These are phyloP conservation scores for Tricholomella constricta DNA, from an alignment of 768 basidiomycete genomes.

Conservation along the genomic window DNA sequence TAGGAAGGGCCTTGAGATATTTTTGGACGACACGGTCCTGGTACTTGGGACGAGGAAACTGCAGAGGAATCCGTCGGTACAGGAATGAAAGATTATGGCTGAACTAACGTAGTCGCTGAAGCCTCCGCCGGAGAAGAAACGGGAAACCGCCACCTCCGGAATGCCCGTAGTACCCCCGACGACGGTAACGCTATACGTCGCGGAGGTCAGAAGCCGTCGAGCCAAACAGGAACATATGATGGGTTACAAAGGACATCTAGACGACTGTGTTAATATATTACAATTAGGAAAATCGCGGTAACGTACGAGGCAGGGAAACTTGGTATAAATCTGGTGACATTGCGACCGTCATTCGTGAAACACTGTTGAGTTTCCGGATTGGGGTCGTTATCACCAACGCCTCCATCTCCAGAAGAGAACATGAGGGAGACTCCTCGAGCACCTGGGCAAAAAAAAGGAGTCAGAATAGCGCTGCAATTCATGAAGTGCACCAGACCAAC, in stretches of 20 bases:
- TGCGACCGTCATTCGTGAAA: conserved; percentile 58
- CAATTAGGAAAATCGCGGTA: not conserved
- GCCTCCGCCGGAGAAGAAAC: conserved; percentile 68
- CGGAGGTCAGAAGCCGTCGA: not conserved
- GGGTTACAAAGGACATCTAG: conserved; percentile 52
- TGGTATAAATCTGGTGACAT: conserved; percentile 54
- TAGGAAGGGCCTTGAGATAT: conserved; percentile 48
- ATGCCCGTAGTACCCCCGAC: conserved; percentile 66
- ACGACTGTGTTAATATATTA: not conserved
- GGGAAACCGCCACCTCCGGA: conserved; percentile 56
- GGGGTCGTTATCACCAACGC: conserved; percentile 65
- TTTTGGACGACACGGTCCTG: conserved; percentile 46
- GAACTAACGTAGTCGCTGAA: conserved; percentile 66
- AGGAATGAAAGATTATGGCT: not conserved
- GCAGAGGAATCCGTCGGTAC: not conserved
- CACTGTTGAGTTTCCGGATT: conserved; percentile 57
- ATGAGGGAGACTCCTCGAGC: conserved; percentile 65
- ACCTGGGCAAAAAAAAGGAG: conserved; percentile 46
- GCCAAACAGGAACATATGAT: not conserved
- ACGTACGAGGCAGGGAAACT: conserved; percentile 59
- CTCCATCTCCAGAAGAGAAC: conserved; percentile 68
- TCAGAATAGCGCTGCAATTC: not conserved
- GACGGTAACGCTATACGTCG: conserved; percentile 57
- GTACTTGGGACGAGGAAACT: conserved; percentile 59
- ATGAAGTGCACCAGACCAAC: conserved; percentile 30